Percentiles rank a stretch among this genome's conserved stretches.
phyloP scores from a whole-genome alignment of 805 yeast species.

The Yarrowia sp. region DNA sequence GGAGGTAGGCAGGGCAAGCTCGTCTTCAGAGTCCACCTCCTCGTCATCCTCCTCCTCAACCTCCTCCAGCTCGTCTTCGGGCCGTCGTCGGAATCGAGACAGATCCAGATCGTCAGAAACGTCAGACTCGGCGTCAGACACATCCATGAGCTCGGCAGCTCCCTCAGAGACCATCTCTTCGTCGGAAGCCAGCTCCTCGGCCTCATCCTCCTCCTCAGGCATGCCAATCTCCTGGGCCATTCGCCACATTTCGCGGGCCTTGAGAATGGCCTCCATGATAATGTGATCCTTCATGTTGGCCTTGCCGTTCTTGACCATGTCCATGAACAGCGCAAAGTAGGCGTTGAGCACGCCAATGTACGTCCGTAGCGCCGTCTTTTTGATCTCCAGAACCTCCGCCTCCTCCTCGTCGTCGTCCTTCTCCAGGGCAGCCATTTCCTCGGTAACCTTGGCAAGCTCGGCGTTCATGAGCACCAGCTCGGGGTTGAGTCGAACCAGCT shows the following conservation, averaged over 20 bases:
- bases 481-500: constrained; percentile 71
- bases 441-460: constrained; percentile 60
- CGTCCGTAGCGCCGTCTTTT: constrained; percentile 73
- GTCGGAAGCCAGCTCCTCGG: constrained; percentile 16
- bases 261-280: constrained; percentile 84
- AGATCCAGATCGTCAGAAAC: constrained; percentile 40
- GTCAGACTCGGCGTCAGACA: constrained; percentile 42
- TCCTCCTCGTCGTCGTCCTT: constrained; percentile 39
- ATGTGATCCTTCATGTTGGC: constrained; percentile 81
- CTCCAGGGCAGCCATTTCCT: constrained; percentile 43
- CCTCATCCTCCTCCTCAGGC: constrained; percentile 44
- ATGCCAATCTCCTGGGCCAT: constrained; percentile 67
- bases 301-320: constrained; percentile 61
- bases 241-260: constrained; percentile 87
- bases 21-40: constrained; percentile 52
- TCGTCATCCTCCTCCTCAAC: constrained; percentile 23
- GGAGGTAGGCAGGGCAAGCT: constrained; percentile 60
- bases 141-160: constrained; percentile 43
- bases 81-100: constrained; percentile 26
- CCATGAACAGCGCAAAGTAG: constrained; percentile 76
- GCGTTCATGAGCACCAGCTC: constrained; percentile 79
- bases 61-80: constrained; percentile 38
- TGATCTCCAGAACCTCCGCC: constrained; percentile 50
- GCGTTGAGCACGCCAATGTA: constrained; percentile 80
- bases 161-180: constrained; percentile 41